Percentiles rank a stretch among this genome's conserved stretches.
Evolutionary conservation across 192 early-diverging fungal species (phyloP).

Genomic region (Lobosporangium transversale): DNA sequence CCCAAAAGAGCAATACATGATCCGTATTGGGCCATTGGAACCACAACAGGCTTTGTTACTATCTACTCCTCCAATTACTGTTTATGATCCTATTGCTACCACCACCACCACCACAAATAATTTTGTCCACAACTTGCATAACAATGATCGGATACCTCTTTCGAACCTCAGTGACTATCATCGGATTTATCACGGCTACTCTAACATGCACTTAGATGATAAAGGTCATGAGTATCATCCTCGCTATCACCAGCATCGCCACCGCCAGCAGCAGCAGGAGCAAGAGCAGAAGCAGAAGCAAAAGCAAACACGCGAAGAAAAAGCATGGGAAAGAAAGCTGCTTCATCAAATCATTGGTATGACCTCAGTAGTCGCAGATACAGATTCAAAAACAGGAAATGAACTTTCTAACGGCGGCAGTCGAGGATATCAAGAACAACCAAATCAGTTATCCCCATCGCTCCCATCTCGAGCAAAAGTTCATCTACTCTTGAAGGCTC

Average conservation of each 20-base stretch:
- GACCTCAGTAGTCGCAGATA: not conserved
- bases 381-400: not conserved
- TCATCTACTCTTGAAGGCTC: constrained; percentile 25
- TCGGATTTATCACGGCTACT: not conserved
- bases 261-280: not conserved
- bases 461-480: constrained; percentile 5
- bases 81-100: no score
- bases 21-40: constrained; percentile 31
- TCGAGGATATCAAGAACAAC: not conserved
- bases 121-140: not conserved
- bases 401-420: not conserved
- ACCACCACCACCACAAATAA: not conserved
- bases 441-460: not conserved
- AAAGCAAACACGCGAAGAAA: constrained; percentile 13
- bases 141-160: not conserved
- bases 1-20: constrained; percentile 48
- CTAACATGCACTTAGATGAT: not conserved
- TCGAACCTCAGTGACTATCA: not conserved
- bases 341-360: constrained; percentile 37
- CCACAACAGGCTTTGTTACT: constrained; percentile 10
- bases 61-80: no score
- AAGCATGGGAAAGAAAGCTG: constrained; percentile 25
- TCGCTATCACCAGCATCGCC: not conserved
- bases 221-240: not conserved
- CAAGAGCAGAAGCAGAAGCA: constrained; percentile 1